These are phyloP conservation scores for Neofusicoccum sp. DNA, from an alignment of 2,329 filamentous ascomycete genomes.

Conservation along the genomic window DNA sequence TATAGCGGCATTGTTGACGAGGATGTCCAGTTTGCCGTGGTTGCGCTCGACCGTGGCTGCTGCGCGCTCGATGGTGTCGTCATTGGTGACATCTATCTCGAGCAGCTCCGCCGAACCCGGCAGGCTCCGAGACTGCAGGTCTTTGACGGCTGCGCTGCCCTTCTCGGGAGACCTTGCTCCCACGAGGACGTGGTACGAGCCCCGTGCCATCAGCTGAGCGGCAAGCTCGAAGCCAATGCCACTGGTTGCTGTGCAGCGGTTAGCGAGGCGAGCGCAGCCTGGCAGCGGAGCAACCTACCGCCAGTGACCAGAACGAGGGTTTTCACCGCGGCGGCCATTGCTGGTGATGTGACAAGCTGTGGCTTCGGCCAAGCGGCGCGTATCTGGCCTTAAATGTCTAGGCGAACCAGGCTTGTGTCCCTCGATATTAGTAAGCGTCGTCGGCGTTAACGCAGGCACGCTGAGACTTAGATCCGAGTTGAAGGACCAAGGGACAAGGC, in stretches of 20 bases:
- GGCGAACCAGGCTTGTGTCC: background rate
- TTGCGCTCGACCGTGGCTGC: constrained; percentile 30
- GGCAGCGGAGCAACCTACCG: constrained; percentile 27
- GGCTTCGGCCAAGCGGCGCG: background rate
- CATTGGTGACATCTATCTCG: constrained; percentile 47
- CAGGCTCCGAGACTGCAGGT: constrained; percentile 32
- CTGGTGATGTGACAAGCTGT: background rate
- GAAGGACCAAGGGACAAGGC: background rate
- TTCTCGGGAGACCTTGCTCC: constrained; percentile 22
- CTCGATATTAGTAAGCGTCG: background rate
- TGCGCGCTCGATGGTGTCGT: constrained; percentile 45
- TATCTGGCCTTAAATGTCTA: background rate
- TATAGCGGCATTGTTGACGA: constrained; percentile 52
- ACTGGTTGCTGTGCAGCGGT: constrained; percentile 43
- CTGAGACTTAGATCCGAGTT: background rate
- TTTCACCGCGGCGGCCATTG: constrained; percentile 24
- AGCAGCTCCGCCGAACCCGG: constrained; percentile 40
- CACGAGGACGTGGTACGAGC: constrained; percentile 39
- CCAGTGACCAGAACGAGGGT: constrained; percentile 42
- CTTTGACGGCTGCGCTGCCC: constrained; percentile 31
- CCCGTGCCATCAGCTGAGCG: constrained; percentile 38
- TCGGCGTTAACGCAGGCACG: background rate
- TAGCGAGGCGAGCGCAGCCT: background rate
- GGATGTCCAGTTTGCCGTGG: constrained; percentile 40
- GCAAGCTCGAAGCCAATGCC: constrained; percentile 53